Conservation (phyloP, 768 basidiomycete species). For the Chalciporus piperatus region DNA sequence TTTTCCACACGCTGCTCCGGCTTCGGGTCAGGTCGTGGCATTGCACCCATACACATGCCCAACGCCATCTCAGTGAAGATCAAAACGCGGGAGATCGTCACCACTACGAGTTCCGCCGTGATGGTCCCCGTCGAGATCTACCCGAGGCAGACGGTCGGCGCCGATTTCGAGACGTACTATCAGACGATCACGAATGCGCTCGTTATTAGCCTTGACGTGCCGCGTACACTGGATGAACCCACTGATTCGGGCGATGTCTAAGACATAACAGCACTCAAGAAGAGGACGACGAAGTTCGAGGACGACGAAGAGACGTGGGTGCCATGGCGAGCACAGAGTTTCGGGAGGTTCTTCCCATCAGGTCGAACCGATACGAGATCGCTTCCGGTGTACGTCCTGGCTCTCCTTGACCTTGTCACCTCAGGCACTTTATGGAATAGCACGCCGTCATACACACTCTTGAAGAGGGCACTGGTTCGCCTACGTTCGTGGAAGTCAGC, state of each 20-base stretch:
- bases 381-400: too few species aligned
- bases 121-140: not conserved
- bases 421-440: too few species aligned
- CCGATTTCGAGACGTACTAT: constrained; percentile 5
- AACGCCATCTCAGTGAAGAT: not conserved
- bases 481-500: constrained; percentile 14
- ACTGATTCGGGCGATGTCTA: not conserved
- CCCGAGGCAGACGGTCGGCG: not conserved
- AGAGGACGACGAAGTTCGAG: not conserved
- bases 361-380: not conserved
- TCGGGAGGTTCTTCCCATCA: not conserved
- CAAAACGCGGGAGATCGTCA: not conserved
- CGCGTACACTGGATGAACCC: not conserved
- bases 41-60: not conserved
- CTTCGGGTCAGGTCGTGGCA: too few species aligned
- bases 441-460: constrained; percentile 17
- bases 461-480: constrained; percentile 13
- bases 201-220: not conserved
- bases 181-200: not conserved
- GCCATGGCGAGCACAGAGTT: constrained; percentile 10
- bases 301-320: constrained; percentile 22
- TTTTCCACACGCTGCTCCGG: too few species aligned
- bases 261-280: not conserved
- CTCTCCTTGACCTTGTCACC: too few species aligned
- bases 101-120: not conserved